Percentiles rank a stretch among this genome's conserved stretches.
These are phyloP conservation scores for Phallus indusiatus DNA, from an alignment of 768 basidiomycete genomes.

Conservation along the genomic window DNA sequence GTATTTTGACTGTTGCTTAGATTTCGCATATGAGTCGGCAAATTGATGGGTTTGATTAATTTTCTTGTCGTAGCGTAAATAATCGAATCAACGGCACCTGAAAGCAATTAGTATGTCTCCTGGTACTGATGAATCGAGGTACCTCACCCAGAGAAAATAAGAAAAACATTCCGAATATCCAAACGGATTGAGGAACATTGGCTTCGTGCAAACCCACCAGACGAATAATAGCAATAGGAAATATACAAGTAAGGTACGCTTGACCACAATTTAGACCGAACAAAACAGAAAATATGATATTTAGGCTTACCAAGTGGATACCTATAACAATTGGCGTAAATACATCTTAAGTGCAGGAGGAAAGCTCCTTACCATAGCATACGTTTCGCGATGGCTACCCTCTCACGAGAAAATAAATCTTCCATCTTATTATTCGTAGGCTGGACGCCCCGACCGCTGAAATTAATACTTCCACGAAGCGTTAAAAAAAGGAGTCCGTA, in stretches of 20 bases:
- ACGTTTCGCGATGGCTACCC: constrained; percentile 6
- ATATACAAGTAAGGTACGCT: constrained; percentile 7
- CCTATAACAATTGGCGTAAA: not conserved
- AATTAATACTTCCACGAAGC: constrained; percentile 7
- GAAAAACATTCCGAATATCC: constrained; percentile 9
- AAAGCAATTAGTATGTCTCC: not conserved
- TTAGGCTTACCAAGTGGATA: constrained; percentile 3
- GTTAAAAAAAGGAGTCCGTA: constrained; percentile 5
- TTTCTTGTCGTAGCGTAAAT: constrained; percentile 8
- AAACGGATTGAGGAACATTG: not conserved
- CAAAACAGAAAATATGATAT: not conserved
- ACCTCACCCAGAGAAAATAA: constrained; percentile 6
- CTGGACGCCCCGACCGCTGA: not conserved
- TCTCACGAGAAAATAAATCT: constrained; percentile 1
- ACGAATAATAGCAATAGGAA: constrained; percentile 9
- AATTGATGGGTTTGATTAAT: not conserved
- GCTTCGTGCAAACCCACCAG: constrained; percentile 2
- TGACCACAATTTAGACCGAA: not conserved
- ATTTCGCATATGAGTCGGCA: constrained; percentile 2
- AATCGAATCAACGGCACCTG: constrained; percentile 6
- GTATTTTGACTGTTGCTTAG: not conserved
- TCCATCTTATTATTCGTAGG: not conserved
- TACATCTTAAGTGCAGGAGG: not conserved
- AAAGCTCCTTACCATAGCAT: constrained; percentile 5
- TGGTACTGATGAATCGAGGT: not conserved